Conservation (phyloP, 805 yeast genomes). For the Hanseniaspora nectarophila region DNA sequence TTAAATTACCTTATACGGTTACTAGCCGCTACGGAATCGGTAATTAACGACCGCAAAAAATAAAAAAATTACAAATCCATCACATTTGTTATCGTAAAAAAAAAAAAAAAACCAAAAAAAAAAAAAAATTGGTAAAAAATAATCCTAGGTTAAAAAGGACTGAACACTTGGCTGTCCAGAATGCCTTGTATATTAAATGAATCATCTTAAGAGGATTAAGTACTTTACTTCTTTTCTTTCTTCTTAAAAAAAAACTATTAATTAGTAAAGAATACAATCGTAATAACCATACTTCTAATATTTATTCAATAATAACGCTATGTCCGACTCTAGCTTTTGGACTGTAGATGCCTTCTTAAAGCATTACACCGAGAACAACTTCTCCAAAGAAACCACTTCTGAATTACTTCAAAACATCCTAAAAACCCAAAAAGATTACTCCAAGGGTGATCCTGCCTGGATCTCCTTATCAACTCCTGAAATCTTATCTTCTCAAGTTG, state of each 20-base stretch:
- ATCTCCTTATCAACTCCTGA: conserved; percentile 59
- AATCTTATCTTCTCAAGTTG: conserved; percentile 67
- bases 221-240: too few relatives aligned
- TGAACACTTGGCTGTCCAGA: too few relatives aligned
- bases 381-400: conserved; percentile 52
- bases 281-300: not conserved
- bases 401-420: conserved; percentile 37
- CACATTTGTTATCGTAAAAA: too few relatives aligned
- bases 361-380: conserved; percentile 41
- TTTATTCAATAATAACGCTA: not conserved
- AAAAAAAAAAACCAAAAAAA: too few relatives aligned
- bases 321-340: conserved; percentile 35
- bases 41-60: not conserved
- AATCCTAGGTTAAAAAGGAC: too few relatives aligned
- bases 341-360: conserved; percentile 65
- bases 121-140: too few relatives aligned
- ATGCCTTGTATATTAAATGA: too few relatives aligned
- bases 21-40: too few relatives aligned
- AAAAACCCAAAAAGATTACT: conserved; percentile 33
- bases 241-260: too few relatives aligned
- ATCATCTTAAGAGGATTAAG: too few relatives aligned
- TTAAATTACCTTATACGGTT: too few relatives aligned
- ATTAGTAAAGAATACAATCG: not conserved
- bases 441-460: conserved; percentile 77
- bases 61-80: too few relatives aligned